Evolutionary conservation across 164 flowering plant species (phyloP).

Genomic region (Macadamia tetraphylla): DNA sequence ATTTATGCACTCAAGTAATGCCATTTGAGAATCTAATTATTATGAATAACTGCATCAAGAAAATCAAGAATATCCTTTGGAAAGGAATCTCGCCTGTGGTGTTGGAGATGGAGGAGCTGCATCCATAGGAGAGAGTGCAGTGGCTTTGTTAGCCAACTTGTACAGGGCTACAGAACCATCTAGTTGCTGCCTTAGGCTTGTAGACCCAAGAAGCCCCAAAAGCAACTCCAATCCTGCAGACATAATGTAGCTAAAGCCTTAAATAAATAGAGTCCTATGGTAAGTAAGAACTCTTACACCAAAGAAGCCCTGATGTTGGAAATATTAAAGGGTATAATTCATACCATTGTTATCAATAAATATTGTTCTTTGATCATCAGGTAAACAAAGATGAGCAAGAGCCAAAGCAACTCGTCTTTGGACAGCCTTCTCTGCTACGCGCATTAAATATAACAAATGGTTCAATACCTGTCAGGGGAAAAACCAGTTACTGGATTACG

Average conservation of each 20-base stretch:
- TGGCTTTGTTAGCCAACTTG: constrained; percentile 79
- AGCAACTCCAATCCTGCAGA: constrained; percentile 74
- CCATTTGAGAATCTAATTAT: too few species aligned
- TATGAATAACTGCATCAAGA: background rate
- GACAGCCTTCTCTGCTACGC: constrained; percentile 56
- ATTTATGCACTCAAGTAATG: too few species aligned
- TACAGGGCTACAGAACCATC: constrained; percentile 80
- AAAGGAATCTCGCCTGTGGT: constrained; percentile 55
- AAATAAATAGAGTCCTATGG: background rate
- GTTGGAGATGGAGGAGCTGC: constrained; percentile 96
- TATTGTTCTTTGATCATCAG: constrained; percentile 76
- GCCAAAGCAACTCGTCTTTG: constrained; percentile 91
- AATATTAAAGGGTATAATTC: background rate
- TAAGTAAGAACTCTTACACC: too few species aligned
- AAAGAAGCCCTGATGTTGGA: background rate
- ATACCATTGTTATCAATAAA: constrained; percentile 86
- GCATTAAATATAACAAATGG: constrained; percentile 82
- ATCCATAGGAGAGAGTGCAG: constrained; percentile 74
- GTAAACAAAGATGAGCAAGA: constrained; percentile 92
- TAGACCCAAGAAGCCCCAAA: constrained; percentile 71
- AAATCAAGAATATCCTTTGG: background rate
- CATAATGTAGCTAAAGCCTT: background rate
- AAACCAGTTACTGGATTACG: constrained; percentile 5
- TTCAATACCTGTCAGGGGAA: constrained; percentile 51
- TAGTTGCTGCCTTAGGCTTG: constrained; percentile 63